Percentiles rank a stretch among this genome's conserved stretches.
phyloP scores from a whole-genome alignment of 192 early-diverging fungal genomes.

The Backusella luteola region DNA sequence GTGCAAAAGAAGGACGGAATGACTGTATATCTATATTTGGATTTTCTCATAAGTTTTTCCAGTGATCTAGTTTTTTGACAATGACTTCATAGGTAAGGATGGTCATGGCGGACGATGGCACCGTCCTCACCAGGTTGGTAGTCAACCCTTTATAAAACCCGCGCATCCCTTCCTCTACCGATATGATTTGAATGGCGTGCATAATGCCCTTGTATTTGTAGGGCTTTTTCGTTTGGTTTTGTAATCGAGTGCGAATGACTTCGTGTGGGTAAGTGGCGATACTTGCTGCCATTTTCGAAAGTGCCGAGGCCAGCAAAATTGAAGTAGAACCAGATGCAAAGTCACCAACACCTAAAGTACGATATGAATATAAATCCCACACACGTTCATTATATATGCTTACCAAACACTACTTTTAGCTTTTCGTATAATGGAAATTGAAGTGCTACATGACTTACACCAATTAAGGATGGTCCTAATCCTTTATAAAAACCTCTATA shows the following conservation, averaged over 20 bases:
- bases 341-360: neutral
- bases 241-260: constrained; percentile 90
- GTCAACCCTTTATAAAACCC: constrained; percentile 89
- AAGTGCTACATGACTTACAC: constrained; percentile 89
- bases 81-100: constrained; percentile 90
- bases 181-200: constrained; percentile 73
- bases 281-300: constrained; percentile 90
- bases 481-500: constrained; percentile 89
- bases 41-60: constrained; percentile 13
- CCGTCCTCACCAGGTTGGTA: constrained; percentile 85
- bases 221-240: constrained; percentile 77
- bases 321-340: constrained; percentile 25
- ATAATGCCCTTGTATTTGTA: constrained; percentile 80
- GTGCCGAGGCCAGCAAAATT: constrained; percentile 81
- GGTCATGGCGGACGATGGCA: constrained; percentile 84
- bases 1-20: neutral
- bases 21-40: neutral
- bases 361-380: neutral
- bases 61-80: constrained; percentile 50
- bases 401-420: constrained; percentile 69
- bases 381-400: constrained; percentile 15
- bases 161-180: constrained; percentile 70
- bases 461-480: constrained; percentile 86
- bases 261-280: constrained; percentile 95
- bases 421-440: constrained; percentile 97